Base-by-base conservation (phyloP, 2,329 filamentous ascomycete genomes). In the Aureobasidium sp. region DNA sequence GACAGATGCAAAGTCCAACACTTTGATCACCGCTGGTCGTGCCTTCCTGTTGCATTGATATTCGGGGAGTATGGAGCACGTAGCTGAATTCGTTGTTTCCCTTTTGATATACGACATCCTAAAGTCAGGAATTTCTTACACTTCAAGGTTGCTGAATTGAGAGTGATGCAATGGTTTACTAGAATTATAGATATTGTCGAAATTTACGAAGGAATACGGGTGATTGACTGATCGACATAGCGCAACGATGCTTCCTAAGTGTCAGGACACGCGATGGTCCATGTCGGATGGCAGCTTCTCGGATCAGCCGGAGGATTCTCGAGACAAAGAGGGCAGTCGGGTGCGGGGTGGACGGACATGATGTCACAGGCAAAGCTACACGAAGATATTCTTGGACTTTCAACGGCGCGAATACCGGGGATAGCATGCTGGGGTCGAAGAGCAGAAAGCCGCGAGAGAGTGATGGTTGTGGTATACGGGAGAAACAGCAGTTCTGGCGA, bases 161-260 rank as follows among this genome's bases (percentile, higher is more conserved):
- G 11, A 14, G 19, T 45, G 11, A 24, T 19, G 9, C 40, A 22
- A 22, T 12, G 42, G n/a, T 27, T 29, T 14, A 8, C 14, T 5
- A 5, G 5, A 12, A 15, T 45, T 19, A 24, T 11, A 27, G 11
- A 45, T 27, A 11, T 45, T 40, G 42, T 52, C 33, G 15, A 8
- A 3, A 15, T 45, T 15, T 29, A 24, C 24, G 12, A 40, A 54
- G 50, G 37, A 54, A 54, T 54, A 54, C 37, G 50, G 37, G 24
- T 54, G 50, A 54, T 54, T 54, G 35, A 31, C 50, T 19, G 50
- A 54, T 54, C 50, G 24, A 8, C 35, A 54, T n/a, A 42, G 50
- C 35, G 50, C 29, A 42, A 54, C 29, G 14, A 29, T 42, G 50
- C 37, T 39, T 39, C 37, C 39, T 15, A 9, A 8, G 40, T 37